Evolutionary conservation across 768 basidiomycete species (phyloP).

Genomic region (Exidia glandulosa): DNA sequence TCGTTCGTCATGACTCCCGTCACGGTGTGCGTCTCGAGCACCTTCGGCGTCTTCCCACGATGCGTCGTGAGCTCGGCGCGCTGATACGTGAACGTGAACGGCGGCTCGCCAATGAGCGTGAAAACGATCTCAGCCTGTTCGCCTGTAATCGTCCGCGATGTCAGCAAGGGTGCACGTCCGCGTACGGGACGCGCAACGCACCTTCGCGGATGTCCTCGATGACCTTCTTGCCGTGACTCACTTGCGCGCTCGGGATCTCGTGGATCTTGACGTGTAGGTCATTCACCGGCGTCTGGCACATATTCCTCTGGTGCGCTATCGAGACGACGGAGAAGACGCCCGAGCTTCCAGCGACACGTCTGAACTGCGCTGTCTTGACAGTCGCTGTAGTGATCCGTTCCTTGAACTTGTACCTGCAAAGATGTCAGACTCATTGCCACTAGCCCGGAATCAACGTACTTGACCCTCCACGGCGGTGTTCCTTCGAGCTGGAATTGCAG

Average conservation of each 20-base stretch:
- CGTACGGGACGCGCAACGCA: conserved; percentile 16
- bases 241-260: conserved; percentile 76
- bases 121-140: conserved; percentile 83
- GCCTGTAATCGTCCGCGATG: background rate
- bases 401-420: conserved; percentile 64
- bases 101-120: conserved; percentile 80
- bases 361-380: conserved; percentile 72
- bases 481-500: conserved; percentile 91
- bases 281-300: conserved; percentile 73
- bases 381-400: conserved; percentile 63
- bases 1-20: conserved; percentile 61
- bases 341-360: conserved; percentile 67
- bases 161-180: background rate
- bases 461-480: conserved; percentile 83
- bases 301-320: conserved; percentile 86
- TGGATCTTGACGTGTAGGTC: conserved; percentile 70
- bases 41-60: conserved; percentile 63
- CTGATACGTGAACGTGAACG: conserved; percentile 94
- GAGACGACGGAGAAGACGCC: conserved; percentile 82
- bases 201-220: conserved; percentile 89
- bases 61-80: conserved; percentile 58
- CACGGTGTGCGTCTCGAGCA: conserved; percentile 88
- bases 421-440: background rate
- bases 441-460: conserved; percentile 33
- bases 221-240: conserved; percentile 72